These are phyloP conservation scores for Botryotinia convoluta DNA, from an alignment of 2,329 filamentous ascomycete genomes.

Conservation along the genomic window DNA sequence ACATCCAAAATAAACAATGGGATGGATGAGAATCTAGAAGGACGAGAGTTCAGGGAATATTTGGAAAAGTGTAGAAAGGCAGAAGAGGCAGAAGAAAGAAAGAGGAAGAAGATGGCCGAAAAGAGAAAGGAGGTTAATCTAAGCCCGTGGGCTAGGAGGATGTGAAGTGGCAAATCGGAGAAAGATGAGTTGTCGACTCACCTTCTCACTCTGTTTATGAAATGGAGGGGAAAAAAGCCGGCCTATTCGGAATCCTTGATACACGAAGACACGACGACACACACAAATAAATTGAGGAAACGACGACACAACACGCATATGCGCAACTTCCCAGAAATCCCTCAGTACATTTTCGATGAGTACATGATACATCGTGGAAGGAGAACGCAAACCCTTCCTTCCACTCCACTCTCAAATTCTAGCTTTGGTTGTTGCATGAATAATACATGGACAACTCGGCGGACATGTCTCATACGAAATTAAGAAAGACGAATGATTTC, in stretches of 20 bases:
- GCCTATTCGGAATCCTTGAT: neutral
- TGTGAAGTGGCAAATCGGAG: constrained; percentile 2
- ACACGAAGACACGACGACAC: neutral
- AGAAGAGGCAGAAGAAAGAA: constrained; percentile 17
- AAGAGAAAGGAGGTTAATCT: constrained; percentile 46
- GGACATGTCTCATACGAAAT: neutral
- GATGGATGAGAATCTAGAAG: neutral
- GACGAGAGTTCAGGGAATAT: constrained; percentile 15
- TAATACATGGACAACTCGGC: neutral
- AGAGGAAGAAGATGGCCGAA: constrained; percentile 40
- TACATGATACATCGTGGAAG: neutral
- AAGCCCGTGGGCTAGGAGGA: constrained; percentile 24
- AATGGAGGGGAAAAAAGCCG: neutral
- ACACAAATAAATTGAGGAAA: neutral
- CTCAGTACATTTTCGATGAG: neutral
- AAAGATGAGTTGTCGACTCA: neutral
- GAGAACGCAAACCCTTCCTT: neutral
- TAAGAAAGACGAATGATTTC: neutral
- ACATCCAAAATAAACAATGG: neutral
- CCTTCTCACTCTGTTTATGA: neutral
- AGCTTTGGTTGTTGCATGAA: neutral
- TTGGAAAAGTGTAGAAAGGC: constrained; percentile 16
- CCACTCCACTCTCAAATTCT: neutral
- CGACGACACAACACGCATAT: neutral
- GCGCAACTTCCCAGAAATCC: neutral